A percentile compares a stretch with the other conserved stretches of the same genome.
Conservation (phyloP, 2,329 filamentous ascomycete genomes). For the Aaosphaeria arxii region DNA sequence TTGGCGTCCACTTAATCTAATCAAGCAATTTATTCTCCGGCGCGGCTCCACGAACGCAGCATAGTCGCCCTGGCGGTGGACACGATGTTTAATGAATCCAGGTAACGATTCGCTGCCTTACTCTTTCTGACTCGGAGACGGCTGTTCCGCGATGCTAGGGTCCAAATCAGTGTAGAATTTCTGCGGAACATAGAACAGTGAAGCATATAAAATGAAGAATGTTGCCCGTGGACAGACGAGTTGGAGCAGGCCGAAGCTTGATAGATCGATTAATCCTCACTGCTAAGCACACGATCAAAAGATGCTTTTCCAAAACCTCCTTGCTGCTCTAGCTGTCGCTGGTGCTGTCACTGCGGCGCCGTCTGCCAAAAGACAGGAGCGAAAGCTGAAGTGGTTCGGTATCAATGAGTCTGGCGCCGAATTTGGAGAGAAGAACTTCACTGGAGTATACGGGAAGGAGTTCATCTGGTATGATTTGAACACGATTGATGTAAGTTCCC, state of each 20-base stretch:
- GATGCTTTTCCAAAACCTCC: slow-evolving; percentile 31
- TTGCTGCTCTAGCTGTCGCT: slow-evolving; percentile 24
- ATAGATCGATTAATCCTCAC: background rate
- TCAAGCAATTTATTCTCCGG: slow-evolving; percentile 14
- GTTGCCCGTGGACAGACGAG: background rate
- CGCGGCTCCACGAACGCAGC: slow-evolving; percentile 8
- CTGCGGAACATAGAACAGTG: too few species aligned
- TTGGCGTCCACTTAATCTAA: slow-evolving; percentile 2
- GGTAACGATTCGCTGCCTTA: slow-evolving; percentile 11
- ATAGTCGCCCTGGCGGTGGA: slow-evolving; percentile 8
- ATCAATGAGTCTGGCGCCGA: slow-evolving; percentile 61
- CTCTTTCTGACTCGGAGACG: slow-evolving; percentile 9
- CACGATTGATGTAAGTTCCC: slow-evolving; percentile 34
- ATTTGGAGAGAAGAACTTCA: slow-evolving; percentile 58
- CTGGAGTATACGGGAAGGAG: slow-evolving; percentile 58
- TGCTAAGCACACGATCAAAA: background rate
- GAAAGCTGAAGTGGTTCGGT: slow-evolving; percentile 42
- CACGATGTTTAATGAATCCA: slow-evolving; percentile 8
- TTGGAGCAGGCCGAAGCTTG: background rate
- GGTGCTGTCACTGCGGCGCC: slow-evolving; percentile 27
- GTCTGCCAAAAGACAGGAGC: slow-evolving; percentile 17
- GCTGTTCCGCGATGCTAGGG: slow-evolving; percentile 11
- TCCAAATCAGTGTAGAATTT: background rate
- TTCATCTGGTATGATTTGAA: slow-evolving; percentile 60
- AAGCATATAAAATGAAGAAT: background rate